Base-by-base conservation (phyloP, 2,329 filamentous ascomycete genomes). In the Xylaria sp. region DNA sequence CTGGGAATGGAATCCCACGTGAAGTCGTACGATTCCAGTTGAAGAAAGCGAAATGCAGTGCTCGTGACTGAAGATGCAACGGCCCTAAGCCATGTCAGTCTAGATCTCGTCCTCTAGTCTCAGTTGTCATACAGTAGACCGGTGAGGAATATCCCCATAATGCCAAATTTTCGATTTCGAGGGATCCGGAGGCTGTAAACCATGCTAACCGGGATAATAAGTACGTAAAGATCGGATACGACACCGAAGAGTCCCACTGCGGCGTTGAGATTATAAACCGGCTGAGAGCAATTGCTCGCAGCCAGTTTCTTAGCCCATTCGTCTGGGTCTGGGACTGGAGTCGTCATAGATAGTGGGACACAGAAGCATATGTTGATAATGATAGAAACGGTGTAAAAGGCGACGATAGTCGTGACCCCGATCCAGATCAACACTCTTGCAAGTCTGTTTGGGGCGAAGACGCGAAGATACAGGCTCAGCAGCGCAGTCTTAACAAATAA, bases 161-260 rank as follows among this genome's bases (percentile, higher is more conserved):
- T 66, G n/a, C 67, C 70, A 44, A 72, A 23, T 42, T 73, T 74
- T 10, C 63, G 44, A 13, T 50, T 67, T 2, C 50, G 59, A 40
- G 68, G 63, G 12, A 75, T 60, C n/a, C 54, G 63, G 16, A 75
- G 10, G 10, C 63, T 64, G 25, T 66, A 60, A 6, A 71, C 66
- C 55, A 74, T 67, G 64, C 59, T 61, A 3, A 73, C 60, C 0
- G 73, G 73, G 16, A 75, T 68, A 16, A 65, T 32, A 5, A 75
- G 67, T n/a, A 75, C 54, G n/a, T 73, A 75, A 40, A 75, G 63
- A 60, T 75, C 72, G 1, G 72, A 70, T 1, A 75, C 37, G 35
- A 71, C 57, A 6, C 71, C 67, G 27, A 74, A 74, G 5, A 74
- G 8, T 0, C 72, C 70, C 4, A 59, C 51, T 8, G 65, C 63